A percentile compares a stretch with the other conserved stretches of the same genome.
Conservation (phyloP, 306 rosid genomes). For the Heteromeles arbutifolia region DNA sequence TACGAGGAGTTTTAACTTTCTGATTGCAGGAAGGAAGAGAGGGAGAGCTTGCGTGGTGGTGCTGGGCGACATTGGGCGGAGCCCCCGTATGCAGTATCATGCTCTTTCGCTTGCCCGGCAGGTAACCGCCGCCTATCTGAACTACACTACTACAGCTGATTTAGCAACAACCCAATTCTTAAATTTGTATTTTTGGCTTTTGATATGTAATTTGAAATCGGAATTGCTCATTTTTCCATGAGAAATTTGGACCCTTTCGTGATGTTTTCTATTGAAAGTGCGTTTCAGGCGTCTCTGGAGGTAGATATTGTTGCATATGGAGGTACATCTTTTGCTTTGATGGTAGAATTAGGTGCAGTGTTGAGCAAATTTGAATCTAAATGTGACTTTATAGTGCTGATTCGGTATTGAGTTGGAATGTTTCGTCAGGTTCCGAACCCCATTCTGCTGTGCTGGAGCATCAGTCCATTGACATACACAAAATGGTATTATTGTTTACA, state of each 20-base stretch:
- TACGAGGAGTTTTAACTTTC: not conserved
- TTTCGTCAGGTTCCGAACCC: slow-evolving; percentile 77
- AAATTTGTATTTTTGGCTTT: not conserved
- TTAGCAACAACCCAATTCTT: slow-evolving; percentile 1
- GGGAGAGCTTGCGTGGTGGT: slow-evolving; percentile 91
- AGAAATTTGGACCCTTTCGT: not conserved
- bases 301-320: slow-evolving; percentile 91
- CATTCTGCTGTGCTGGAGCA: slow-evolving; percentile 58
- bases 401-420: slow-evolving; percentile 10
- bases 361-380: not conserved
- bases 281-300: slow-evolving; percentile 69
- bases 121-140: slow-evolving; percentile 19
- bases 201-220: not conserved
- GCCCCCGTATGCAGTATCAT: slow-evolving; percentile 97
- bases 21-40: slow-evolving; percentile 36
- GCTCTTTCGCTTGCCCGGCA: slow-evolving; percentile 91
- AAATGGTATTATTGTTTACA: slow-evolving; percentile 48
- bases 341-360: not conserved
- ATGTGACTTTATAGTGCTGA: not conserved
- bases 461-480: slow-evolving; percentile 60
- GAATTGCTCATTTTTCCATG: not conserved
- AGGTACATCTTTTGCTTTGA: slow-evolving; percentile 36
- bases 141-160: not conserved
- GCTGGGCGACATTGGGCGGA: slow-evolving; percentile 90
- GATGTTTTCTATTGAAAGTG: slow-evolving; percentile 12